Base-by-base conservation (phyloP, 1,284 basidiomycete species). In the Boletellus sp. region DNA sequence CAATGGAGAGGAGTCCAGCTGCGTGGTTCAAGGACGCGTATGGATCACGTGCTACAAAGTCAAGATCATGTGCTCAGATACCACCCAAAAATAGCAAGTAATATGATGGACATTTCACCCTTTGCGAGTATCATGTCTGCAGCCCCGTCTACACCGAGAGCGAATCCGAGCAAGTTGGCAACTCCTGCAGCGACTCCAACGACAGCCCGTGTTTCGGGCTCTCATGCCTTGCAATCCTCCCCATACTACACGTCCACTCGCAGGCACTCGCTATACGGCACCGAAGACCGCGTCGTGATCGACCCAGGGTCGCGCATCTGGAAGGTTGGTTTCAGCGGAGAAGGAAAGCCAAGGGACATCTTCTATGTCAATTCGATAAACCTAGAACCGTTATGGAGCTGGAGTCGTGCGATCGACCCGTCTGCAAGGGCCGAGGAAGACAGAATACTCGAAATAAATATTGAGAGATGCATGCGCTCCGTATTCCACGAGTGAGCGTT, bases 271-370 rank as follows among this genome's bases (percentile, higher is more conserved):
- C 73, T 93, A 4, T 92, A 93, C 69, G 92, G 91, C 44, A 90
- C 86, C 7, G 91, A 93, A 65, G 91, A 93, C 66, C 79, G 91
- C 47, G 81, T 93, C 45, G 80, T 93, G 47, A 83, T 93, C 54
- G 91, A 94, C 65, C 83, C 89, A 26, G 91, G 91, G 41, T 91
- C 87, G 44, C 78, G 82, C 46, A 78, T 92, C 52, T 93, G 91
- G 90, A 92, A 91, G 70, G 86, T 90, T 8, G 91, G 92, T 2
- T 93, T 93, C 71, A 91, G 89, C 65, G 91, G 91, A 18, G 91
- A 93, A 73, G 86, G 88, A n/a, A 77, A 80, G 53, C 89, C 91
- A 15, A 72, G 91, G 58, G 84, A 91, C 56, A 81, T 92, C 22
- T 85, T 91, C 67, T 79, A 80, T 56, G 77, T 80, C 0, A 71